A percentile compares a stretch with the other conserved stretches of the same genome.
These are phyloP conservation scores for Gossypium schwendimanii DNA, from an alignment of 441 rosid species.

Conservation along the genomic window DNA sequence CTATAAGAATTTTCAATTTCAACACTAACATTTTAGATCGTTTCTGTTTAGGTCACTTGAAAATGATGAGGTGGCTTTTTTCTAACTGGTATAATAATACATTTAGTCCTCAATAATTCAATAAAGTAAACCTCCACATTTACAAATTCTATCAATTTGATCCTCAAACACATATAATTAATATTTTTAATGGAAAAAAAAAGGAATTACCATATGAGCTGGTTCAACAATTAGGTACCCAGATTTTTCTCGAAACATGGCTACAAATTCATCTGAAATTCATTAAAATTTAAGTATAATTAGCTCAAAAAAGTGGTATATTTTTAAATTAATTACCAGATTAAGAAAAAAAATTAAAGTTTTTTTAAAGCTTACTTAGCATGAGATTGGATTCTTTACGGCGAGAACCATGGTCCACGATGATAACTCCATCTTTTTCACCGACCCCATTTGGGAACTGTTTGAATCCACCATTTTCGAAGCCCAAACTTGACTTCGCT, in stretches of 20 bases:
- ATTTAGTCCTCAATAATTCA: too few relatives aligned
- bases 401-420: slow-evolving; percentile 92
- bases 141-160: too few relatives aligned
- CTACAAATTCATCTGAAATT: slow-evolving; percentile 79
- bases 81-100: too few relatives aligned
- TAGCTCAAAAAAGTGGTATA: background rate
- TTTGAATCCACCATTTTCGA: slow-evolving; percentile 25
- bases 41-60: too few relatives aligned
- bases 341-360: background rate
- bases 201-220: slow-evolving; percentile 74
- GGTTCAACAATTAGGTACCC: slow-evolving; percentile 78
- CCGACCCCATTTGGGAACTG: slow-evolving; percentile 29
- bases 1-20: too few relatives aligned
- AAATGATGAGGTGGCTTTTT: too few relatives aligned
- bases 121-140: too few relatives aligned
- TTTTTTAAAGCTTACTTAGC: slow-evolving; percentile 46
- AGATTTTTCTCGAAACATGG: slow-evolving; percentile 66
- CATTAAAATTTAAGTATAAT: background rate
- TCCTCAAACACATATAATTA: too few relatives aligned
- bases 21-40: too few relatives aligned
- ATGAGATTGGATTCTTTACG: slow-evolving; percentile 79
- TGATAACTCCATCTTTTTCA: slow-evolving; percentile 61
- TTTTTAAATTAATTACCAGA: background rate
- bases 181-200: background rate
- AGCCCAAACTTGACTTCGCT: slow-evolving; percentile 18